These are phyloP conservation scores for Backusella sp. DNA, from an alignment of 192 early-diverging fungal genomes.

Conservation along the genomic window DNA sequence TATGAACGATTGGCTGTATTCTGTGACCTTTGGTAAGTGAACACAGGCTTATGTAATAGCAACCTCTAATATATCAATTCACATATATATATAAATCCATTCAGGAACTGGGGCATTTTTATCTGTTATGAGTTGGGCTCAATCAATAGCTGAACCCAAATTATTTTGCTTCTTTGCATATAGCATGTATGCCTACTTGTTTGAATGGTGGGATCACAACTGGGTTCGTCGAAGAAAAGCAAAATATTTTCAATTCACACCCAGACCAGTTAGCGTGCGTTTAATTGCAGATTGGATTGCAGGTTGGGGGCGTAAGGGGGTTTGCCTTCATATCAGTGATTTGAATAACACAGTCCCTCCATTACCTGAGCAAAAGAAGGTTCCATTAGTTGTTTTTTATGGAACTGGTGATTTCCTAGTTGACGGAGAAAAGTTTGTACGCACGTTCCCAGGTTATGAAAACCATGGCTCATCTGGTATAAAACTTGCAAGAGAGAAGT, in stretches of 20 bases:
- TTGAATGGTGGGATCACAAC: conserved; percentile 49
- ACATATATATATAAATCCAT: not conserved
- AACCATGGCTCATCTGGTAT: not conserved
- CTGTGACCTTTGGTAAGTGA: conserved; percentile 12
- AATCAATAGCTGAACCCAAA: conserved; percentile 23
- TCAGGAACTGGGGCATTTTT: conserved; percentile 34
- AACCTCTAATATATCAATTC: not conserved
- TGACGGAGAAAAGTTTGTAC: conserved; percentile 34
- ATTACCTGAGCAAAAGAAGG: not conserved
- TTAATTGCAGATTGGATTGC: conserved; percentile 26
- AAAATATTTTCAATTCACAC: conserved; percentile 57
- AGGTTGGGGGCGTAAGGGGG: conserved; percentile 32
- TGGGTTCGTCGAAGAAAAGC: conserved; percentile 42
- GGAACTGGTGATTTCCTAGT: conserved; percentile 46
- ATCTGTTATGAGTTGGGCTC: conserved; percentile 41
- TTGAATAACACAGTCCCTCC: not conserved
- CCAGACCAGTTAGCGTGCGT: conserved; percentile 27
- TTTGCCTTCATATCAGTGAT: conserved; percentile 14
- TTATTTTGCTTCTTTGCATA: conserved; percentile 40
- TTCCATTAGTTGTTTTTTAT: conserved; percentile 48
- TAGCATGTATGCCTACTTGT: conserved; percentile 53
- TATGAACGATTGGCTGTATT: conserved; percentile 2
- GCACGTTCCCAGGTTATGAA: conserved; percentile 22
- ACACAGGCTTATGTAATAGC: not conserved
- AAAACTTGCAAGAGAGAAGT: not conserved